Percentiles rank a stretch among this genome's conserved stretches.
These are phyloP conservation scores for Citrullus colocynthis DNA, from an alignment of 306 rosid species.

Conservation along the genomic window DNA sequence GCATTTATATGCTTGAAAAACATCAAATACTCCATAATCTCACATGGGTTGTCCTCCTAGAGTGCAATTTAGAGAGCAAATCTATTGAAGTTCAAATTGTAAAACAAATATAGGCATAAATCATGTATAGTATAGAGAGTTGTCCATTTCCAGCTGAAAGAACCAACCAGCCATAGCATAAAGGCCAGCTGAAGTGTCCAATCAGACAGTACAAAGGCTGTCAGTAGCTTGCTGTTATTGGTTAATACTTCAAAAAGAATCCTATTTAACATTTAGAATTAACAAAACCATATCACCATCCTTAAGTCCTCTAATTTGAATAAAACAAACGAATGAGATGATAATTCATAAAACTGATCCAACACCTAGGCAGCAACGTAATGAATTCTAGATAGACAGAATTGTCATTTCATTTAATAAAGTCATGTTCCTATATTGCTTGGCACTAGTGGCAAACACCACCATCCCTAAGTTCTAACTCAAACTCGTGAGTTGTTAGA, in stretches of 20 bases:
- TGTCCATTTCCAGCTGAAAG: neutral
- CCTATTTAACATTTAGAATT: neutral
- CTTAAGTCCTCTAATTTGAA: neutral
- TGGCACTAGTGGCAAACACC: conserved; percentile 2
- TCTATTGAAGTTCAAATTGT: neutral
- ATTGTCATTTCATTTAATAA: neutral
- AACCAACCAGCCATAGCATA: neutral
- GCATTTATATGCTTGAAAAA: neutral
- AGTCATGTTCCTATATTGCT: neutral
- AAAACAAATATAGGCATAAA: neutral
- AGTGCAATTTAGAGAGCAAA: neutral
- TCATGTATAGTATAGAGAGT: neutral
- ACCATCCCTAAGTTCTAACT: conserved; percentile 1
- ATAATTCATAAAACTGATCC: neutral
- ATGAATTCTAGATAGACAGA: neutral
- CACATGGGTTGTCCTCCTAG: neutral
- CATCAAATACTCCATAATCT: neutral
- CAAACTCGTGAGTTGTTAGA: neutral
- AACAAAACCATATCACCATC: neutral
- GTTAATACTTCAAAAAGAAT: neutral
- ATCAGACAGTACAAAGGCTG: neutral
- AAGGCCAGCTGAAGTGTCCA: neutral
- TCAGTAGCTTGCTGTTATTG: neutral
- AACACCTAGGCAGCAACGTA: neutral
- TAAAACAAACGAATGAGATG: neutral